phyloP scores from a whole-genome alignment of 192 early-diverging fungal genomes.

The Rhizoclosmatium sp. region DNA sequence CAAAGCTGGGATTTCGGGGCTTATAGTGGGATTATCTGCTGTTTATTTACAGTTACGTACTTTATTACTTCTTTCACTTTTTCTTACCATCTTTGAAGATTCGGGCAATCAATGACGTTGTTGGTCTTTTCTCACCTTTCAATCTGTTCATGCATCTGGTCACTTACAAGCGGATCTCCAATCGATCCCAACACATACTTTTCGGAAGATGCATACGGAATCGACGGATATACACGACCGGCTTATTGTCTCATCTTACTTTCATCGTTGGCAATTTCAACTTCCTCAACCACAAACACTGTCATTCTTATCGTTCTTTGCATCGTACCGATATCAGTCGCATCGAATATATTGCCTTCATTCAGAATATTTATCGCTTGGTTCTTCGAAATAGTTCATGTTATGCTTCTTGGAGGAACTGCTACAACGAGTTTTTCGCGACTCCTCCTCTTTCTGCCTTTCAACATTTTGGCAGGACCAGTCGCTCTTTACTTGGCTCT shows the following conservation, averaged over 20 bases:
- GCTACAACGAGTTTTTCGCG: neutral
- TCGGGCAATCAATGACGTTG: neutral
- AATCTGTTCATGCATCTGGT: constrained; percentile 20
- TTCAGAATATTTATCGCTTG: constrained; percentile 17
- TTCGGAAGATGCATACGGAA: constrained; percentile 19
- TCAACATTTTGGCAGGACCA: neutral
- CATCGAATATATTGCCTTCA: constrained; percentile 11
- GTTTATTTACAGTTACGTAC: neutral
- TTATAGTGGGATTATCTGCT: constrained; percentile 12
- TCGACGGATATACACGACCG: constrained; percentile 22
- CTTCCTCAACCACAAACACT: neutral
- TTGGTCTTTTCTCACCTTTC: constrained; percentile 8
- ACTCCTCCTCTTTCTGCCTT: neutral
- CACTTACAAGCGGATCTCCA: constrained; percentile 18
- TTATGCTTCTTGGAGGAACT: constrained; percentile 15
- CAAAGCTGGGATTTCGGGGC: neutral
- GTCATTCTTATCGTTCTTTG: constrained; percentile 1
- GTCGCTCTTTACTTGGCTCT: neutral
- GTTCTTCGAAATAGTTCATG: constrained; percentile 20
- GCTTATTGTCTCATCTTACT: constrained; percentile 7
- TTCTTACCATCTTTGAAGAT: too few relatives aligned
- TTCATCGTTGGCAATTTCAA: neutral
- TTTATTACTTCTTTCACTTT: too few relatives aligned
- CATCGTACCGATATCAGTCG: neutral
- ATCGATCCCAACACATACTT: constrained; percentile 36